Evolutionary conservation across 2,329 filamentous ascomycete species (phyloP).

Genomic region (Ceratocystis smalleyi): DNA sequence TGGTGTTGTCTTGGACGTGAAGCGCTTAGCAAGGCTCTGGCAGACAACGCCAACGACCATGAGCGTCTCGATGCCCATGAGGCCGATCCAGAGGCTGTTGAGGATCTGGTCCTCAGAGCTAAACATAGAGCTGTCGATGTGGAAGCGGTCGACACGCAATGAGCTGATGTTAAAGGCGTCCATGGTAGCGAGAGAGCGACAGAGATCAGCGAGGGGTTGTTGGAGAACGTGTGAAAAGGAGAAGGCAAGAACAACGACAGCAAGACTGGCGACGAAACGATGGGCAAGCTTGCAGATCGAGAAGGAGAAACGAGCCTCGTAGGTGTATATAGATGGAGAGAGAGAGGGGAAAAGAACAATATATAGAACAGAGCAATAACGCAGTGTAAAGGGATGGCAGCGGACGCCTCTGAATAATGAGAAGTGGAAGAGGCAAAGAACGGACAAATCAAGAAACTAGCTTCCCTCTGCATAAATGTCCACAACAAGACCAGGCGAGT

Average conservation of each 20-base stretch:
- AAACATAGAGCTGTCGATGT: slow-evolving; percentile 18
- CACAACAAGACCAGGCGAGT: background rate
- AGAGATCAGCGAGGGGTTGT: background rate
- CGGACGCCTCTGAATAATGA: background rate
- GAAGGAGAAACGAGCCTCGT: background rate
- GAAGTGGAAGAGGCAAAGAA: background rate
- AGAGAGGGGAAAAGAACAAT: background rate
- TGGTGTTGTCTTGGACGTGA: slow-evolving; percentile 19
- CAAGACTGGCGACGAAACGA: background rate
- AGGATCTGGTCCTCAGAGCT: slow-evolving; percentile 28
- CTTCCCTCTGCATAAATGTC: background rate
- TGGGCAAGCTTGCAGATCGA: background rate
- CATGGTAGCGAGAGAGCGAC: background rate
- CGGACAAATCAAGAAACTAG: background rate
- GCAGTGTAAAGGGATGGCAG: too few species aligned
- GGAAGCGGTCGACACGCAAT: slow-evolving; percentile 6
- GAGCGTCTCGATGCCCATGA: slow-evolving; percentile 31
- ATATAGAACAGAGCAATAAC: too few species aligned
- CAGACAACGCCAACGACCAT: slow-evolving; percentile 30
- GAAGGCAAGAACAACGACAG: background rate
- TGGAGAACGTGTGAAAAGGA: background rate
- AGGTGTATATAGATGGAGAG: background rate
- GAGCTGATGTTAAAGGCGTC: slow-evolving; percentile 11
- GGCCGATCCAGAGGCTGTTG: slow-evolving; percentile 33
- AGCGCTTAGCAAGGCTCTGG: slow-evolving; percentile 20